Evolutionary conservation across 106 monocot genomes (phyloP), one percentile per base, ranked within the genome.

Genomic region (Triglochin maritima): DNA sequence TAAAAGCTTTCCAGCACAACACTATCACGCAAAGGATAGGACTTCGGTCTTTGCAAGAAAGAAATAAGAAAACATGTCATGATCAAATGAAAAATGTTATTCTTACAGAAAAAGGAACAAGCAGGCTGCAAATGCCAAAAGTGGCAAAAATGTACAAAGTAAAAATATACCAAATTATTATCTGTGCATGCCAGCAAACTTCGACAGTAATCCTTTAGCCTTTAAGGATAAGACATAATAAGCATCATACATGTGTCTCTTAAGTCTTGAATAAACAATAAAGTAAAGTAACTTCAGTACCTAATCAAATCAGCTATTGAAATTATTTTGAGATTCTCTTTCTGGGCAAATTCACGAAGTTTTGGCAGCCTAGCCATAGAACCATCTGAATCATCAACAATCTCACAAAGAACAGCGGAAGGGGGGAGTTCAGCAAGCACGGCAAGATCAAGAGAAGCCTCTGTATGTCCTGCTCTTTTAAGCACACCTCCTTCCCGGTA

Each of bases 401-500:
- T 75, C 71, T 89, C 94, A 74, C 89, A 94, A 8, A 94, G 70
- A 61, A 94, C 85, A 50, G 85, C 89, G 69, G 59, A 82, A 62
- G 89, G 89, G 10, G 80, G 72, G 55, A 95, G 79, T 12, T 83
- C 94, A 69, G 94, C 94, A 53, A 95, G 71, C 14, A 87, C 63
- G 44, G 85, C 81, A 61, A 95, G 83, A 76, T 95, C 94, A 65
- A 90, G 81, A 46, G 94, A 89, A 50, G 94, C 94, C 77, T 95
- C 94, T 42, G 94, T 95, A 54, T 95, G 94, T 44, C 94, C 94
- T 56, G 94, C 94, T 78, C 94, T 79, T 81, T 87, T 95, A 17
- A 95, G 63, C n/a, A 95, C 90, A 58, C 94, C 94, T 17, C 94
- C 94, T 64, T 95, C 87, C 78, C 85, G 85, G 64, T 95, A 95